Evolutionary conservation across 345 rosid genomes (phyloP), one percentile per base, ranked within the genome.

Genomic region (Gossypium stocksii): DNA sequence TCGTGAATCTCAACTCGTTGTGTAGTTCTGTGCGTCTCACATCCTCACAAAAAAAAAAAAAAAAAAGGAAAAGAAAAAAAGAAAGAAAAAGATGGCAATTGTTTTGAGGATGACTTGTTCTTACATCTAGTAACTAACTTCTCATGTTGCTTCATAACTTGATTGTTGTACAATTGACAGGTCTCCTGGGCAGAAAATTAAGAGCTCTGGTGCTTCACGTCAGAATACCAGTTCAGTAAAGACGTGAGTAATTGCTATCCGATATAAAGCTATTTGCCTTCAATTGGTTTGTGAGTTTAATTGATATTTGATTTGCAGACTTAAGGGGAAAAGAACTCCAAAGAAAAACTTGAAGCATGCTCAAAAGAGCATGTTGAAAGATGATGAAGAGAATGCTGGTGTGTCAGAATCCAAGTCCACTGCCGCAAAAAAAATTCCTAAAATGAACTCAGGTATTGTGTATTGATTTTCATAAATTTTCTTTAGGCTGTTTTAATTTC

Each of bases 251-350:
- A 74, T 43, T 1, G 23, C 61, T 17, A n/a, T 70, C 16, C 0
- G 34, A 59, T 10, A 25, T 22, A n/a, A 59, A 59, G 64, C 38
- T 25, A 23, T 59, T 59, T 25, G 10, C 48, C 23, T 65, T 76
- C 70, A 63, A 44, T 66, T 70, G 38, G 34, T 25, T 53, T 71
- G 62, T 57, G n/a, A 71, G 53, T 54, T 46, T 77, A 45, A 34
- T 77, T 65, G 63, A 41, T 59, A 27, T 54, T 80, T 77, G 58
- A 44, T 66, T 68, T 65, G 16, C 56, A 95, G 98, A 76, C 84
- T 81, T 51, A 91, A 90, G 83, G 86, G 90, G 61, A 90, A 86
- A 88, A 87, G 97, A 87, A 95, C 94, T 59, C 96, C 97, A 48
- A 92, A 87, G 90, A 93, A 88, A 78, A 81, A 79, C 77, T 19